Percentiles rank a stretch among this genome's conserved stretches.
Conservation (phyloP, 371 early-diverging fungal species). For the Mucor velutinosus region DNA sequence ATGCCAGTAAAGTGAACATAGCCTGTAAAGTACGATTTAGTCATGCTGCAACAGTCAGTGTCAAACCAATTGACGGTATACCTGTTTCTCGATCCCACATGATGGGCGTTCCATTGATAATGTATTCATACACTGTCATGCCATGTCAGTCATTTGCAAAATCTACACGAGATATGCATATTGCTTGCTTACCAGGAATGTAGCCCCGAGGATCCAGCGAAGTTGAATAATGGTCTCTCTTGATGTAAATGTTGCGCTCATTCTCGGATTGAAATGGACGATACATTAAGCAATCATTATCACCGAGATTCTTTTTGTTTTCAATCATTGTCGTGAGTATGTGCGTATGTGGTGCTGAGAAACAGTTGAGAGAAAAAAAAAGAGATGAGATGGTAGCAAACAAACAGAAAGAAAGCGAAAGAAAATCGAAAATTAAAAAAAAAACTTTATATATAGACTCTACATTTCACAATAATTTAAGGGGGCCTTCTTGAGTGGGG, state of each 20-base stretch:
- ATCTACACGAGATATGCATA: not conserved
- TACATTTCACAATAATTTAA: not conserved
- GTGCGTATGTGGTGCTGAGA: not conserved
- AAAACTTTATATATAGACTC: not conserved
- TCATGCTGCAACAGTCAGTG: not conserved
- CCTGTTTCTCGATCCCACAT: conserved; percentile 78
- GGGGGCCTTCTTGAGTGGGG: conserved; percentile 1
- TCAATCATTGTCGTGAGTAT: not conserved
- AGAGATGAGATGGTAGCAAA: not conserved
- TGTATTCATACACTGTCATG: conserved; percentile 64
- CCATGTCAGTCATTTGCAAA: not conserved
- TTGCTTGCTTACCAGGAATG: conserved; percentile 58
- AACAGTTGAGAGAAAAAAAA: not conserved
- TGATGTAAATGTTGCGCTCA: conserved; percentile 2
- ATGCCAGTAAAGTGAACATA: conserved; percentile 78
- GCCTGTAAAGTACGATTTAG: conserved; percentile 15
- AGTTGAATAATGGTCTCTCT: conserved; percentile 53
- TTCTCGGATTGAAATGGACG: conserved; percentile 6
- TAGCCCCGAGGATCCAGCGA: conserved; percentile 68
- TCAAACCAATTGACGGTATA: conserved; percentile 1
- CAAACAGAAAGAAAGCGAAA: not conserved
- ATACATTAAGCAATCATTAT: conserved; percentile 13
- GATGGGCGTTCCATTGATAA: conserved; percentile 59
- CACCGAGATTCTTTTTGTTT: conserved; percentile 4
- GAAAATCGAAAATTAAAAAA: conserved; percentile 1